These are phyloP conservation scores for Globisporangium alternatum DNA, from an alignment of 352 stramenopile genomes.

Conservation along the genomic window DNA sequence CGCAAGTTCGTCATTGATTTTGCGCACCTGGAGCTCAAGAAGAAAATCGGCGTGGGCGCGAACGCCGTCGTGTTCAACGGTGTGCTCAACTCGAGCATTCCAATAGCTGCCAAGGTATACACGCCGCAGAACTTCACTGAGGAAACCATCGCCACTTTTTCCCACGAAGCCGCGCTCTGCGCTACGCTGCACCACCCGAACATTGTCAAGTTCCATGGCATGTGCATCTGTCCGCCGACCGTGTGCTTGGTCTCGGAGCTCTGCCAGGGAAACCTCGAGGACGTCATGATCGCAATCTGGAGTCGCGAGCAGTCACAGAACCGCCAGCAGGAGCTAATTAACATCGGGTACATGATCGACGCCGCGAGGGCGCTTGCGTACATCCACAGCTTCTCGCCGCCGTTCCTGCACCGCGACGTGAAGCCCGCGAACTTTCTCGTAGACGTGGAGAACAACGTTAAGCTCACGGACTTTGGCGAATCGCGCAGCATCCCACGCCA, in stretches of 20 bases:
- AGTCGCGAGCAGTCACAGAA: slow-evolving; percentile 15
- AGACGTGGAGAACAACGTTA: slow-evolving; percentile 45
- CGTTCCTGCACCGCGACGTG: slow-evolving; percentile 65
- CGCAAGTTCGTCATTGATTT: slow-evolving; percentile 70
- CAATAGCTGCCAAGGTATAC: slow-evolving; percentile 66
- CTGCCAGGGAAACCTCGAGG: slow-evolving; percentile 47
- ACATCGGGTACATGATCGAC: slow-evolving; percentile 63
- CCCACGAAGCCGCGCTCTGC: slow-evolving; percentile 57
- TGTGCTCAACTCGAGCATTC: slow-evolving; percentile 26
- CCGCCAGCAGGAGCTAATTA: slow-evolving; percentile 40
- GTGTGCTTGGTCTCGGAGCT: slow-evolving; percentile 65
- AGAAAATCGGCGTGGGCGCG: slow-evolving; percentile 43
- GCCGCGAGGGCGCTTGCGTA: slow-evolving; percentile 56
- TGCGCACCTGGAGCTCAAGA: slow-evolving; percentile 46
- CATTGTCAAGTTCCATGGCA: slow-evolving; percentile 57
- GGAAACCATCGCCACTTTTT: slow-evolving; percentile 51
- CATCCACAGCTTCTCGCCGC: slow-evolving; percentile 57
- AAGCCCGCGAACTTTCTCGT: slow-evolving; percentile 69
- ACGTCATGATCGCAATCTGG: slow-evolving; percentile 28
- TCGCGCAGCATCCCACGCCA: slow-evolving; percentile 39
- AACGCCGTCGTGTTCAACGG: slow-evolving; percentile 53
- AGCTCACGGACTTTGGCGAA: slow-evolving; percentile 70
- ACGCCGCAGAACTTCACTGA: slow-evolving; percentile 49
- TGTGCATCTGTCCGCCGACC: slow-evolving; percentile 63
- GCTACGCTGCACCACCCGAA: slow-evolving; percentile 52